Base-by-base conservation (phyloP, 768 basidiomycete genomes). In the Gelatoporia subvermispora region DNA sequence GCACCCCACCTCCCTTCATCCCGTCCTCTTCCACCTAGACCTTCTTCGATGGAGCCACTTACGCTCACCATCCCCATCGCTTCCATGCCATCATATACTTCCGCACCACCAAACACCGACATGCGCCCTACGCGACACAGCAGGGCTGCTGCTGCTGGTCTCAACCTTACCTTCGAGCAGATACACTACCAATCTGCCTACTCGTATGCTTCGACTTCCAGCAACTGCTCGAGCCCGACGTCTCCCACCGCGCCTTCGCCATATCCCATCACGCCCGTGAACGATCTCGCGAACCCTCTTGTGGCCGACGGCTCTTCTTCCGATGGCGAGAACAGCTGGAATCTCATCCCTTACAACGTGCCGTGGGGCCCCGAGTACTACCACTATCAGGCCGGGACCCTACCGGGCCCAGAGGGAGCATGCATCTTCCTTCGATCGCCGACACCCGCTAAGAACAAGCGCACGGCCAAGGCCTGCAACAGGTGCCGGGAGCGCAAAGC, bases 401-500 rank as follows among this genome's bases (percentile, higher is more conserved):
- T 71, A 4, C 69, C 69, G 0, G 69, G 69, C 2, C 69, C 69
- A 16, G 64, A 70, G 23, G 69, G 69, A 20, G 56, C 56, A 11
- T 70, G 69, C 55, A 56, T 70, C 28, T 68, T 71, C 58, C 56
- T 71, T 28, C 66, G 69, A 41, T 69, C 68, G 10, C 69, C 69
- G 16, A 71, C 69, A 15, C 69, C 69, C 5, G 48, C 67, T 49
- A 67, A 66, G 49, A 64, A 68, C 50, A 58, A 65, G 38, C 64
- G 70, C 22, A 68, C 69, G 10, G 56, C 60, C 18, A 63, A 65
- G 48, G 70, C 70, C 3, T 71, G 70, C 55, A 61, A 65, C 41
- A 66, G 62, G 34, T 71, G 70, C 50, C 65, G 70, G 22, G 66
- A 69, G 50, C 61, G 69, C 25, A 71, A 71, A 45, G 69, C 69